Base-by-base conservation (phyloP, 169 alveolate species). In the Cyclospora cayetanensis region DNA sequence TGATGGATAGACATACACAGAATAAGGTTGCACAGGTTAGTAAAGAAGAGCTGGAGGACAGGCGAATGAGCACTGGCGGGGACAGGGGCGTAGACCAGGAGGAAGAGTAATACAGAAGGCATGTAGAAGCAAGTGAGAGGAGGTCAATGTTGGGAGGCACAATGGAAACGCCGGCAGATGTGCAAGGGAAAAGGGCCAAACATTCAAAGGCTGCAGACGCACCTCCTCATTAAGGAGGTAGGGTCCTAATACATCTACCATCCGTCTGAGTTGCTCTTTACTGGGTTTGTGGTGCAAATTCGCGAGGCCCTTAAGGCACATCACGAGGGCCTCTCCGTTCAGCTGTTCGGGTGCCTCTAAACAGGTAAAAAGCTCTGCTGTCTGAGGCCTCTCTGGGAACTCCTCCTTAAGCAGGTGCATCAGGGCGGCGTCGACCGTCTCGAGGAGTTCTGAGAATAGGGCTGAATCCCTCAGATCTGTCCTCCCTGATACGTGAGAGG, bases 161-260 rank as follows among this genome's bases (percentile, higher is more conserved):
- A 39, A 27, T 25, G 20, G 68, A 41, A 60, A 46, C 12, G 43
- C 34, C 22, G 22, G 42, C 68, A 43, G 68, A 43, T 7, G 7
- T 46, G 15, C 60, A 15, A 15, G 60, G 60, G 15, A 46, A 15
- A 46, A 46, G 60, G 15, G 15, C n/a, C 60, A 46, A 15, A 46
- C n/a, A 46, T 46, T 46, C 15, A 11, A 15, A 11, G 60, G 60
- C 15, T 11, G 7, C 15, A 46, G 60, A 46, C 7, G 15, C 15
- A 46, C 87, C 87, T 77, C 68, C 46, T 77, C 87, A 18, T 1
- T 11, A n/a, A 77, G 87, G 31, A 77, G 68, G 29, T 42, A 77
- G 29, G 87, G 87, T 1, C 9, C 42, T 55, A 43, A 37, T 27
- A 77, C 66, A 5, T 77, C 87, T 77, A 43, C 87, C 29, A 77